Evolutionary conservation across 768 basidiomycete species (phyloP).

Genomic region (Lenzites betulinus): DNA sequence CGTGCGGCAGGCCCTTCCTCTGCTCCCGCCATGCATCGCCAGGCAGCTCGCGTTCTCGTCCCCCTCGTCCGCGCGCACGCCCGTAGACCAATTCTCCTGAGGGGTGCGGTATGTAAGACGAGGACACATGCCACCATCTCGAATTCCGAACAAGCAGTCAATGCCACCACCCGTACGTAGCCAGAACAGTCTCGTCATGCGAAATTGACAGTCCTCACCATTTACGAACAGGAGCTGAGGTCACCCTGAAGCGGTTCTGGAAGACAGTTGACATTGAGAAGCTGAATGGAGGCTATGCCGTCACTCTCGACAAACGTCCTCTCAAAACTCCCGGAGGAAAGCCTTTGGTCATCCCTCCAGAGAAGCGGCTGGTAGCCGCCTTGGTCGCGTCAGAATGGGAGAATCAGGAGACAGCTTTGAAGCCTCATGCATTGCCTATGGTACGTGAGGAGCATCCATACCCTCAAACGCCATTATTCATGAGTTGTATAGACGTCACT

Average conservation of each 20-base stretch:
- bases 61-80: conserved; percentile 8
- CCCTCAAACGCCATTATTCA: not conserved
- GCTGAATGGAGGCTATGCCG: conserved; percentile 50
- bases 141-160: conserved; percentile 27
- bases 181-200: conserved; percentile 3
- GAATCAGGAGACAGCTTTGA: conserved; percentile 80
- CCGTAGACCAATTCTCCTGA: not conserved
- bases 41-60: conserved; percentile 9
- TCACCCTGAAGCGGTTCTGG: conserved; percentile 91
- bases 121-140: conserved; percentile 18
- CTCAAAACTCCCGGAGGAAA: conserved; percentile 91
- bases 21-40: conserved; percentile 17
- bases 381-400: conserved; percentile 98
- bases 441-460: conserved; percentile 44
- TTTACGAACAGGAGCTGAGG: conserved; percentile 69
- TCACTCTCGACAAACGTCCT: conserved; percentile 81
- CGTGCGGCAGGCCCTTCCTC: conserved; percentile 6
- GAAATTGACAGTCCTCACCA: not conserved
- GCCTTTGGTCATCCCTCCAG: conserved; percentile 65
- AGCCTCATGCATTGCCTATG: conserved; percentile 90
- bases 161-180: conserved; percentile 65
- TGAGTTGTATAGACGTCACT: conserved; percentile 73
- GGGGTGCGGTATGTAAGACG: not conserved
- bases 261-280: conserved; percentile 80
- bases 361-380: conserved; percentile 73